Evolutionary conservation across 2,329 filamentous ascomycete genomes (phyloP).

Genomic region (Diplodia seriata): DNA sequence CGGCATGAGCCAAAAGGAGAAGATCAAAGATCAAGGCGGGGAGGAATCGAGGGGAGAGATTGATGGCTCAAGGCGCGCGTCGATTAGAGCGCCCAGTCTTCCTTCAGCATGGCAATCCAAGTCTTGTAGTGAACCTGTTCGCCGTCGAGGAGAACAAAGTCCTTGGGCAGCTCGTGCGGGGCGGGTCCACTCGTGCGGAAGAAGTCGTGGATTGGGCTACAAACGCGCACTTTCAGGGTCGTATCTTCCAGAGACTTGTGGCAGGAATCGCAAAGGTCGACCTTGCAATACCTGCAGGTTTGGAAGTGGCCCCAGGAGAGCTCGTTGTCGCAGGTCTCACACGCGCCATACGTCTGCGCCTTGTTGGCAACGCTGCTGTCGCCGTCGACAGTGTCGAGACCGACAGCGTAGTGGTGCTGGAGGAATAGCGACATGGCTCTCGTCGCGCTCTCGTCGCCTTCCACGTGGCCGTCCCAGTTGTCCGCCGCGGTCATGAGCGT

Average conservation of each 20-base stretch:
- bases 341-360: constrained; percentile 22
- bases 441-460: constrained; percentile 23
- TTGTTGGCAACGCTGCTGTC: not conserved
- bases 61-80: not conserved
- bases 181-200: constrained; percentile 23
- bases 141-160: constrained; percentile 26
- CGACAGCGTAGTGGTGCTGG: constrained; percentile 16
- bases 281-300: constrained; percentile 27
- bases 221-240: constrained; percentile 14
- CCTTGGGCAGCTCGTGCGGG: constrained; percentile 17
- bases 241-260: constrained; percentile 22
- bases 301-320: constrained; percentile 27
- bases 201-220: constrained; percentile 25
- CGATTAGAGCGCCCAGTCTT: constrained; percentile 19
- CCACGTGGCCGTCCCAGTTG: constrained; percentile 25
- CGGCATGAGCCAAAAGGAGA: not conserved
- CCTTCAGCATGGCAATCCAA: constrained; percentile 24
- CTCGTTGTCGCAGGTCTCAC: constrained; percentile 23
- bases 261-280: constrained; percentile 26
- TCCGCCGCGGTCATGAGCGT: constrained; percentile 27
- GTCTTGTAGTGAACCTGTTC: constrained; percentile 22
- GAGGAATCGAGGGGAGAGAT: not conserved
- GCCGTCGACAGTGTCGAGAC: not conserved
- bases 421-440: constrained; percentile 24
- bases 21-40: not conserved